Conservation (phyloP, 1,139 yeast genomes). For the Candida tropicalis region DNA sequence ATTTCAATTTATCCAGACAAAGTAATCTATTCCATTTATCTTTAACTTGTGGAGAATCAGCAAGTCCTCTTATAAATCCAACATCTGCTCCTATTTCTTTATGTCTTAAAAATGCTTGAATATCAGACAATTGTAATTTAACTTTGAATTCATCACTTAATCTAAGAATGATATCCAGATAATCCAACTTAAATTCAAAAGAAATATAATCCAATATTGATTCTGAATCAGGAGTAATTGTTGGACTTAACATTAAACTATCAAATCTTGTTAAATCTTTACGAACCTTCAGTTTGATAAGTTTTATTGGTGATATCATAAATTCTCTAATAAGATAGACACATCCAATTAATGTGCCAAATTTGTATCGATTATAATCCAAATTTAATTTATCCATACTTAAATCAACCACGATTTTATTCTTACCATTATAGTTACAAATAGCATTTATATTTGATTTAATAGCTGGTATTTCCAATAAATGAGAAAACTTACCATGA, state of each 20-base stretch:
- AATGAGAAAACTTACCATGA: constrained; percentile 2
- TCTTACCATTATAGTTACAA: constrained; percentile 6
- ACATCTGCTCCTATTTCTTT: constrained; percentile 26
- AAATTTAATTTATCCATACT: constrained; percentile 29
- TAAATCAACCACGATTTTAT: constrained; percentile 15
- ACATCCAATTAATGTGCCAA: constrained; percentile 57
- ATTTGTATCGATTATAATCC: constrained; percentile 49
- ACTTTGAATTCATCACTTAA: constrained; percentile 53
- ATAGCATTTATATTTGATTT: constrained; percentile 10
- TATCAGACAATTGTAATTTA: constrained; percentile 45
- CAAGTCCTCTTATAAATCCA: constrained; percentile 49
- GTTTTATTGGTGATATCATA: constrained; percentile 37
- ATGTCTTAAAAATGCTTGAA: constrained; percentile 21
- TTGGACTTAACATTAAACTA: constrained; percentile 2
- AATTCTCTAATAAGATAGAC: constrained; percentile 54
- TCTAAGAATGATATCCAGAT: constrained; percentile 25
- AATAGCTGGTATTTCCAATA: constrained; percentile 15
- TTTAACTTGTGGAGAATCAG: constrained; percentile 53
- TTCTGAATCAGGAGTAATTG: neutral
- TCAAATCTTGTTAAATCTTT: constrained; percentile 19
- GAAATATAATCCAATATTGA: constrained; percentile 18
- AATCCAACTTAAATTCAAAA: constrained; percentile 23
- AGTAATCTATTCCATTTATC: constrained; percentile 55
- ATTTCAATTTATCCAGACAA: constrained; percentile 42
- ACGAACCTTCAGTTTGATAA: constrained; percentile 25